These are phyloP conservation scores for Gymnopilus junonius DNA, from an alignment of 768 basidiomycete species.

Conservation along the genomic window DNA sequence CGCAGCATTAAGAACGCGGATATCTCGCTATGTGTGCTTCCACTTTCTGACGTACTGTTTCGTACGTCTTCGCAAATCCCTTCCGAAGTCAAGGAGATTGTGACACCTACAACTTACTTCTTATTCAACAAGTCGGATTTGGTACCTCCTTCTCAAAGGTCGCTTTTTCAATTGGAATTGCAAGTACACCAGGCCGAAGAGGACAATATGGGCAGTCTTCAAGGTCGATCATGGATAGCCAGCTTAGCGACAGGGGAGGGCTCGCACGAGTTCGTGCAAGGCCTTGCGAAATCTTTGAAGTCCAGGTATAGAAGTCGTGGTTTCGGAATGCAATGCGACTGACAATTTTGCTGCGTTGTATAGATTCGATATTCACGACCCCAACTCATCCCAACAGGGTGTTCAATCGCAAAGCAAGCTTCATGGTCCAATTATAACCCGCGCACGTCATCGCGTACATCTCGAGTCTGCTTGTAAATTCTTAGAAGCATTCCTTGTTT, in stretches of 20 bases:
- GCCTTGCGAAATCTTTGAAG: slow-evolving; percentile 56
- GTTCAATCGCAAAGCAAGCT: neutral
- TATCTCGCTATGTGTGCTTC: slow-evolving; percentile 79
- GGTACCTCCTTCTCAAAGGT: slow-evolving; percentile 16
- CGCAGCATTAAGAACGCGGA: slow-evolving; percentile 71
- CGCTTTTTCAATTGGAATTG: neutral
- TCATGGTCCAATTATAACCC: slow-evolving; percentile 71
- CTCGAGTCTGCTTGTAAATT: slow-evolving; percentile 67
- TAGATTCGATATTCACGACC: slow-evolving; percentile 18
- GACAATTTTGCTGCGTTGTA: neutral
- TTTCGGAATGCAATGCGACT: neutral
- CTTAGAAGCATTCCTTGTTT: slow-evolving; percentile 62
- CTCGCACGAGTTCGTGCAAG: slow-evolving; percentile 59
- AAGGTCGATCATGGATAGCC: slow-evolving; percentile 51
- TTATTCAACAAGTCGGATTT: slow-evolving; percentile 84
- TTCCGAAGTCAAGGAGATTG: slow-evolving; percentile 47
- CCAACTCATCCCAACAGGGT: neutral
- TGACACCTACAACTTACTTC: slow-evolving; percentile 64
- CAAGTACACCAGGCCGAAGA: neutral
- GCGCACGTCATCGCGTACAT: slow-evolving; percentile 78
- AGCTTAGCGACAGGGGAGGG: slow-evolving; percentile 69
- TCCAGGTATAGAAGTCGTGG: slow-evolving; percentile 41
- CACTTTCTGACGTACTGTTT: slow-evolving; percentile 54
- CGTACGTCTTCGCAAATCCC: slow-evolving; percentile 41
- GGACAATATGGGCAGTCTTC: neutral